phyloP scores from a whole-genome alignment of 805 yeast genomes.

The Candida vaughaniae region DNA sequence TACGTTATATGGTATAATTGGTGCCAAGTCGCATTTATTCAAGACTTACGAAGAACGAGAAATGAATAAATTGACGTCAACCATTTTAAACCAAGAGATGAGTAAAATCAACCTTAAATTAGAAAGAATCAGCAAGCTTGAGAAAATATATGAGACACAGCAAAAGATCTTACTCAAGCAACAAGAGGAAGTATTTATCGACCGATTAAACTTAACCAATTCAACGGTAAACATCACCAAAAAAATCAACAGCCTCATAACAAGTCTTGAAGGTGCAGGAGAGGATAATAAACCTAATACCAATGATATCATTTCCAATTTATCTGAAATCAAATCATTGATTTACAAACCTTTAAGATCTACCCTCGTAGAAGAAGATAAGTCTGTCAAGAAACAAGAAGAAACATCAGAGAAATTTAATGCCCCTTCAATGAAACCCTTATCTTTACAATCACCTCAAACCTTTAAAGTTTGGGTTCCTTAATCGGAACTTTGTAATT shows the following conservation, averaged over 20 bases:
- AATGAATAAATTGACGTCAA: constrained; percentile 57
- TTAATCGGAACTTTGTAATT: constrained; percentile 12
- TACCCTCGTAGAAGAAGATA: constrained; percentile 12
- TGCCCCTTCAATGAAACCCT: constrained; percentile 24
- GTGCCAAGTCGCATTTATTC: constrained; percentile 76
- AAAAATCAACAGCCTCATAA: constrained; percentile 42
- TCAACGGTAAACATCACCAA: constrained; percentile 50
- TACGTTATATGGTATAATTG: constrained; percentile 72
- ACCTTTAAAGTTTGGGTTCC: constrained; percentile 47
- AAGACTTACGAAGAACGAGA: constrained; percentile 80
- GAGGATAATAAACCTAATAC: constrained; percentile 8
- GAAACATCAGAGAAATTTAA: constrained; percentile 13
- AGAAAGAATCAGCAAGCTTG: constrained; percentile 56
- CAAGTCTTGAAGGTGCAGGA: constrained; percentile 12
- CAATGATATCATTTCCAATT: constrained; percentile 3
- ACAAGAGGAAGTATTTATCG: constrained; percentile 66
- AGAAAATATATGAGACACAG: constrained; percentile 64
- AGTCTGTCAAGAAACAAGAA: constrained; percentile 2
- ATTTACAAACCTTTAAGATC: constrained; percentile 32
- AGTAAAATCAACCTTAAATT: constrained; percentile 66
- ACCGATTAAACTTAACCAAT: constrained; percentile 64
- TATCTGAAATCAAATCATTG: constrained; percentile 32
- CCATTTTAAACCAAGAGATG: constrained; percentile 60
- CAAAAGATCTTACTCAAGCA: constrained; percentile 57
- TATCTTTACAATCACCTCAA: constrained; percentile 42